These are phyloP conservation scores for Penicillium flavigenum DNA, from an alignment of 495 filamentous ascomycete species.

Conservation along the genomic window DNA sequence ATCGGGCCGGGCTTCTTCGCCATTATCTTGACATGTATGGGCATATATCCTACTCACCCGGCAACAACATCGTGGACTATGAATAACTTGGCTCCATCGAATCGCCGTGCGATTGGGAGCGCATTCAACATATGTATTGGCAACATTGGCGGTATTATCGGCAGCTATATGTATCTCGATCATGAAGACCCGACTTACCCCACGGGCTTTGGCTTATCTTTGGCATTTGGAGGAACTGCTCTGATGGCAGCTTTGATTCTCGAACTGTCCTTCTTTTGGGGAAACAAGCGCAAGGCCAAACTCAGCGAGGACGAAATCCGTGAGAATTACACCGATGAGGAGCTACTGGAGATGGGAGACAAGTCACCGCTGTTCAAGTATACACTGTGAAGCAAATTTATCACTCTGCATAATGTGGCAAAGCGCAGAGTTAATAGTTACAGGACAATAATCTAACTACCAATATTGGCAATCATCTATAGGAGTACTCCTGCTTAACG, in stretches of 20 bases:
- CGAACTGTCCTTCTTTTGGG: slow-evolving; percentile 23
- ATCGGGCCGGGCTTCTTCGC: slow-evolving; percentile 35
- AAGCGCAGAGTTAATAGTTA: too few species aligned
- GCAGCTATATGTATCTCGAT: slow-evolving; percentile 39
- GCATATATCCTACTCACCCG: slow-evolving; percentile 41
- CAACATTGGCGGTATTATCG: slow-evolving; percentile 37
- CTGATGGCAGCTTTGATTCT: slow-evolving; percentile 24
- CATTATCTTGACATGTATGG: slow-evolving; percentile 37
- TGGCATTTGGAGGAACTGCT: slow-evolving; percentile 27
- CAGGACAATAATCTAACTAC: too few species aligned
- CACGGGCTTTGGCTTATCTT: slow-evolving; percentile 34
- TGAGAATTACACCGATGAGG: slow-evolving; percentile 34
- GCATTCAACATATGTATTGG: slow-evolving; percentile 40
- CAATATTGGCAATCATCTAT: too few species aligned
- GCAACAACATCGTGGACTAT: slow-evolving; percentile 38
- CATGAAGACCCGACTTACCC: slow-evolving; percentile 31
- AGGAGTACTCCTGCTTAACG: too few species aligned
- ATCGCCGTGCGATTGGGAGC: slow-evolving; percentile 37
- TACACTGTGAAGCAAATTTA: slow-evolving; percentile 16
- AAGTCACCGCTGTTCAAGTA: slow-evolving; percentile 44
- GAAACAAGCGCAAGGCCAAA: slow-evolving; percentile 25
- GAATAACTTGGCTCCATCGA: slow-evolving; percentile 39
- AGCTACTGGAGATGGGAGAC: slow-evolving; percentile 45
- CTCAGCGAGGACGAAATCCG: slow-evolving; percentile 33
- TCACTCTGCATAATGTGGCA: too few species aligned